phyloP scores from a whole-genome alignment of 2,329 filamentous ascomycete genomes.

The Aspergillus spinulosporus region DNA sequence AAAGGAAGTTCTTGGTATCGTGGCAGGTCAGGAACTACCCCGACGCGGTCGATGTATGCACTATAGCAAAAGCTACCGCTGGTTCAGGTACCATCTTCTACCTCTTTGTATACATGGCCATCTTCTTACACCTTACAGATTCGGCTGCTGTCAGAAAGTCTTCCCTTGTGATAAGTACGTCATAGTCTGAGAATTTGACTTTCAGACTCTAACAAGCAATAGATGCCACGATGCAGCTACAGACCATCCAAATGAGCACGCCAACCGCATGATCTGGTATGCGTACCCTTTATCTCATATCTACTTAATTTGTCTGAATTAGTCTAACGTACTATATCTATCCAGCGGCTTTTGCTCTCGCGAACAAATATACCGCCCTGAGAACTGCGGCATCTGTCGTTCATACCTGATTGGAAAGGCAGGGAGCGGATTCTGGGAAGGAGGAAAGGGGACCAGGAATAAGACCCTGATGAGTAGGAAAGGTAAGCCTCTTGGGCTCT shows the following conservation, averaged over 20 bases:
- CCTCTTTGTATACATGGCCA: neutral
- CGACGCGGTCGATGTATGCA: slow-evolving; percentile 55
- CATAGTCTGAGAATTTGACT: neutral
- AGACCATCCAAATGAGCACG: slow-evolving; percentile 76
- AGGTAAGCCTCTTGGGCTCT: slow-evolving; percentile 36
- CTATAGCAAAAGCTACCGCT: slow-evolving; percentile 57
- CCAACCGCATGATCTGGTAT: slow-evolving; percentile 76
- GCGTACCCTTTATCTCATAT: slow-evolving; percentile 12
- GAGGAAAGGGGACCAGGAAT: slow-evolving; percentile 78
- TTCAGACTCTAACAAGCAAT: slow-evolving; percentile 10
- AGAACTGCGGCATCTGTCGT: slow-evolving; percentile 74
- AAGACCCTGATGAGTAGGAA: slow-evolving; percentile 70
- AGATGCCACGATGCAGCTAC: slow-evolving; percentile 72
- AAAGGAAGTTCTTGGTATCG: slow-evolving; percentile 56
- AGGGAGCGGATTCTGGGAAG: slow-evolving; percentile 77
- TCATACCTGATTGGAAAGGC: slow-evolving; percentile 68
- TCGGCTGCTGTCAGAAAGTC: slow-evolving; percentile 59
- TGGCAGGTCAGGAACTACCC: slow-evolving; percentile 56
- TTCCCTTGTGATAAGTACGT: slow-evolving; percentile 58
- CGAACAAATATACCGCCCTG: slow-evolving; percentile 76
- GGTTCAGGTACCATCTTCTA: slow-evolving; percentile 50
- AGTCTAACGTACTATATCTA: neutral
- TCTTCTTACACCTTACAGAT: slow-evolving; percentile 39
- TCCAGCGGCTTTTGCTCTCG: slow-evolving; percentile 68
- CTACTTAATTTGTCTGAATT: neutral